Percentiles rank a stretch among this genome's conserved stretches.
Evolutionary conservation across 148 eudicot genomes (phyloP).

Genomic region (Fagopyrum tataricum): DNA sequence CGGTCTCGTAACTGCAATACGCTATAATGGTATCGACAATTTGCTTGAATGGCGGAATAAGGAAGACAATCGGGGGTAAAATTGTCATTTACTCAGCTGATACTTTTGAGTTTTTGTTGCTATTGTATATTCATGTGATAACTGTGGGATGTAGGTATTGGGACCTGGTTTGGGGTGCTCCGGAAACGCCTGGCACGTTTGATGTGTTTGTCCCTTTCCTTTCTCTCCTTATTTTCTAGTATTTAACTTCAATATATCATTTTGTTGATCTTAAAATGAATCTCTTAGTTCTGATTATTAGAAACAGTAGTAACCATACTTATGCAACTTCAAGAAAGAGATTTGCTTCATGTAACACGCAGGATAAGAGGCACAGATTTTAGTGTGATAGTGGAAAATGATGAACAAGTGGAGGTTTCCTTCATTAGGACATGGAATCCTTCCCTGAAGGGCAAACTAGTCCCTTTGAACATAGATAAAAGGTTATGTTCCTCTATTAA

Average conservation of each 20-base stretch:
- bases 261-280: too few relatives aligned
- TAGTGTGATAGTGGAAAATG: slow-evolving; percentile 46
- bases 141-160: slow-evolving; percentile 13
- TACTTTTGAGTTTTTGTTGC: not conserved
- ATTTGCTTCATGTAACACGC: slow-evolving; percentile 13
- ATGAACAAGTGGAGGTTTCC: slow-evolving; percentile 76
- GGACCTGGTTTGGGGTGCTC: slow-evolving; percentile 20
- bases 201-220: not conserved
- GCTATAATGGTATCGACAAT: slow-evolving; percentile 64
- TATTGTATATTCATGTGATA: not conserved
- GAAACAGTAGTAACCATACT: too few relatives aligned
- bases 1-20: slow-evolving; percentile 65
- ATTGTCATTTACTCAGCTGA: not conserved
- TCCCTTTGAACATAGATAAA: slow-evolving; percentile 88
- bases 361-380: slow-evolving; percentile 66
- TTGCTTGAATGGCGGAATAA: slow-evolving; percentile 58
- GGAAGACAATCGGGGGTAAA: slow-evolving; percentile 69
- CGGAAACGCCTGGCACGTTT: not conserved
- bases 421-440: slow-evolving; percentile 79
- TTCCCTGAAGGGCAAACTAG: slow-evolving; percentile 48
- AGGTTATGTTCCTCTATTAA: slow-evolving; percentile 31
- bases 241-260: not conserved
- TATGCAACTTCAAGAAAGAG: not conserved
- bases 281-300: too few relatives aligned
- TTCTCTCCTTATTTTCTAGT: not conserved